These are phyloP conservation scores for Fusarium sp. DNA, from an alignment of 2,329 filamentous ascomycete species.

Conservation along the genomic window DNA sequence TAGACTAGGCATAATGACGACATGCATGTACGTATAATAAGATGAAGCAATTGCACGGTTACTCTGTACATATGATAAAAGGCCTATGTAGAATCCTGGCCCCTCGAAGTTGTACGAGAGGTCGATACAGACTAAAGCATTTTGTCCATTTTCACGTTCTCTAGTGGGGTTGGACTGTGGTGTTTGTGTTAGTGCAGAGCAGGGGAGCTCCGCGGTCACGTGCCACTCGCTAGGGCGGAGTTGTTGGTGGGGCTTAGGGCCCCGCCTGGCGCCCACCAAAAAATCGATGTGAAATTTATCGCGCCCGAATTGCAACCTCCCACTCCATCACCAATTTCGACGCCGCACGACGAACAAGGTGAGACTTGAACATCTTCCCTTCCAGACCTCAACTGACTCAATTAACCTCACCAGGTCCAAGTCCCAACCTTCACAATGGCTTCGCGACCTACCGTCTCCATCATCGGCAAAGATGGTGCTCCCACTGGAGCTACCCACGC, in stretches of 20 bases:
- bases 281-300: constrained; percentile 55
- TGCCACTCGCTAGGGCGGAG: constrained; percentile 45
- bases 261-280: constrained; percentile 44
- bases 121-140: not conserved
- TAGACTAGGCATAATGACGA: constrained; percentile 32
- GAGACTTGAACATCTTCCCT: constrained; percentile 36
- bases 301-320: constrained; percentile 46
- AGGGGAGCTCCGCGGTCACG: constrained; percentile 12
- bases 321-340: constrained; percentile 53
- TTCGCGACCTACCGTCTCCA: constrained; percentile 96
- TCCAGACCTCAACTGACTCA: constrained; percentile 34
- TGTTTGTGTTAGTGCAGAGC: not conserved
- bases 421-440: constrained; percentile 76
- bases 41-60: constrained; percentile 21
- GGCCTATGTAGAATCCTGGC: not conserved
- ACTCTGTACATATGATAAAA: constrained; percentile 33
- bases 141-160: not conserved
- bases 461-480: constrained; percentile 96
- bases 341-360: constrained; percentile 58
- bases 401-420: constrained; percentile 47
- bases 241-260: constrained; percentile 52
- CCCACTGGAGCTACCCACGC: constrained; percentile 89
- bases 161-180: not conserved
- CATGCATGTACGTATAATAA: constrained; percentile 37
- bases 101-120: not conserved